These are phyloP conservation scores for Polyplosphaeria fusca DNA, from an alignment of 495 filamentous ascomycete genomes.

Conservation along the genomic window DNA sequence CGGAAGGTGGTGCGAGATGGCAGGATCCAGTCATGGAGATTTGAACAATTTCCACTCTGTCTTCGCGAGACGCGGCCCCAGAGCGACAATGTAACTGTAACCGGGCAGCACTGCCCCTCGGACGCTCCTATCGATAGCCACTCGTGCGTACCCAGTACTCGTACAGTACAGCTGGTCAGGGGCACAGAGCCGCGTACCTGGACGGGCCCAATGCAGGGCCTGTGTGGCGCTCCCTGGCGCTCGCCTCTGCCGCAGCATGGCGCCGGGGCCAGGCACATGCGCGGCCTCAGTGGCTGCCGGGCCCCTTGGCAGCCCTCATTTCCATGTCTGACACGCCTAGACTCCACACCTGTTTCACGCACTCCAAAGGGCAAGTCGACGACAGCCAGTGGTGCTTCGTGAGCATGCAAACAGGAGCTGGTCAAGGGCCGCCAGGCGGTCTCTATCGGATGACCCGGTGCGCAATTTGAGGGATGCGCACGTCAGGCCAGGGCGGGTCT, in stretches of 20 bases:
- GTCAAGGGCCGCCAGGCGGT: background rate
- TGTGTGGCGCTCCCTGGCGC: conserved; percentile 11
- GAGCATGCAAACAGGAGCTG: conserved; percentile 14
- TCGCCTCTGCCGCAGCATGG: conserved; percentile 2
- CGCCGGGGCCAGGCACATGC: conserved; percentile 1
- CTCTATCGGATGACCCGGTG: conserved; percentile 1
- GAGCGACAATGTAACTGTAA: background rate
- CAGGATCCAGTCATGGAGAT: no score
- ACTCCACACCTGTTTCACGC: conserved; percentile 26
- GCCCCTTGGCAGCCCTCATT: background rate
- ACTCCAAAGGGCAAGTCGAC: conserved; percentile 8
- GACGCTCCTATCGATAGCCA: background rate
- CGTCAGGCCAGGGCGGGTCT: no score
- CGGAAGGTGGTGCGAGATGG: no score
- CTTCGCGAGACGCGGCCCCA: no score
- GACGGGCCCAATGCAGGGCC: conserved; percentile 18
- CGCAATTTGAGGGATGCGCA: no score
- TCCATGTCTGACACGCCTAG: conserved; percentile 19
- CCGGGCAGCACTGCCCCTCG: background rate
- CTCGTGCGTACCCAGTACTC: background rate
- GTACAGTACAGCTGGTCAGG: background rate
- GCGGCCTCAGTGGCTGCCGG: background rate
- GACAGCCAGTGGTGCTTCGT: conserved; percentile 3
- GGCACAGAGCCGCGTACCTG: background rate
- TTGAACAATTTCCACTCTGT: background rate